Conservation (phyloP, 306 rosid species). For the Erythrophleum fordii region DNA sequence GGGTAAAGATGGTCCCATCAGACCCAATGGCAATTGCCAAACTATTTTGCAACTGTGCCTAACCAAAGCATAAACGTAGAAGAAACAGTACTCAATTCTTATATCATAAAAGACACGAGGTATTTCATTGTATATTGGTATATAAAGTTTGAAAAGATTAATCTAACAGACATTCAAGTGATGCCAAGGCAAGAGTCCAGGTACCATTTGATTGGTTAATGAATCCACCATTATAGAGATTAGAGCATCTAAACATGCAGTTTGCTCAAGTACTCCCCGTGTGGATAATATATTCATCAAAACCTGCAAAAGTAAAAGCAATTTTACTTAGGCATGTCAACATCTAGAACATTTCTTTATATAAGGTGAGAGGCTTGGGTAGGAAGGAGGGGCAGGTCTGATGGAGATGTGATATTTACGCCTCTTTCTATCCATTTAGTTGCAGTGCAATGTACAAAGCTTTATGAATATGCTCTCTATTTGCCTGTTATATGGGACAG, state of each 20-base stretch:
- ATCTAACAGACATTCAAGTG: background rate
- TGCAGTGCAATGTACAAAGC: background rate
- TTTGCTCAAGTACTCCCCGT: conserved; percentile 82
- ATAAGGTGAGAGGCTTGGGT: background rate
- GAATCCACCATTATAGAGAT: conserved; percentile 92
- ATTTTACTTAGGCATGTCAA: background rate
- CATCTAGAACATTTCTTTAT: background rate
- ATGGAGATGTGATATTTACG: background rate
- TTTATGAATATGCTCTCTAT: conserved; percentile 22
- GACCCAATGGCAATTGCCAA: conserved; percentile 21
- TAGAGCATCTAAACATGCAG: conserved; percentile 91
- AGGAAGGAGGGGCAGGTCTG: no score
- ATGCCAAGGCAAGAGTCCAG: conserved; percentile 20
- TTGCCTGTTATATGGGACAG: background rate
- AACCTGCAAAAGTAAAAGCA: conserved; percentile 57
- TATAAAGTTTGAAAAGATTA: conserved; percentile 13
- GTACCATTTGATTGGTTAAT: conserved; percentile 85
- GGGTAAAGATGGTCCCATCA: background rate
- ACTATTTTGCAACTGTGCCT: conserved; percentile 21
- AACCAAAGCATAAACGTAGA: conserved; percentile 3
- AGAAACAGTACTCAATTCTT: conserved; percentile 7
- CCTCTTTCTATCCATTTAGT: background rate
- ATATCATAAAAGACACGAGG: conserved; percentile 26
- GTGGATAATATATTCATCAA: conserved; percentile 82
- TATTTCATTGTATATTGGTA: background rate